Percentiles rank a stretch among this genome's conserved stretches.
Conservation (phyloP, 352 stramenopile genomes). For the Phytopythium litorale region DNA sequence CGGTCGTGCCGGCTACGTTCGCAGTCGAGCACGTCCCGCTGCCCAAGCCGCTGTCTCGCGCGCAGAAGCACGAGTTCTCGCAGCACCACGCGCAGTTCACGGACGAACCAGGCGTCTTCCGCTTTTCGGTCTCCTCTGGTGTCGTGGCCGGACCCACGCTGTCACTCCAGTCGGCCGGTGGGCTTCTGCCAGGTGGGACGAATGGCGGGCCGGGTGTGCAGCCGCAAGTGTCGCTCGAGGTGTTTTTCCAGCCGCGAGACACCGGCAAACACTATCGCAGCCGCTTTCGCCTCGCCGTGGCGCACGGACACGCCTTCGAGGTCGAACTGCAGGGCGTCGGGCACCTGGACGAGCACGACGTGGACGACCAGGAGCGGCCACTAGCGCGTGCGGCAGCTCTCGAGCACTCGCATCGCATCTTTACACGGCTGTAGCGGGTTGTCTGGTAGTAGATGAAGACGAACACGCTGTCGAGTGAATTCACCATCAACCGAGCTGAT, state of each 20-base stretch:
- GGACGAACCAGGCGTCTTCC: conserved; percentile 64
- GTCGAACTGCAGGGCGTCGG: conserved; percentile 66
- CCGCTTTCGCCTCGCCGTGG: conserved; percentile 65
- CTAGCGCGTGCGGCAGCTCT: conserved; percentile 35
- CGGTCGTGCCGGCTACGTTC: conserved; percentile 49
- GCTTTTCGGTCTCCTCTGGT: conserved; percentile 36
- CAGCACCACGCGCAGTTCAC: conserved; percentile 45
- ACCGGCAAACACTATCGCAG: conserved; percentile 45
- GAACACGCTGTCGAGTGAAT: neutral
- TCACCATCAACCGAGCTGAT: too few species aligned
- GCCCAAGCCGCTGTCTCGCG: conserved; percentile 44
- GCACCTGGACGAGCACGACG: conserved; percentile 48
- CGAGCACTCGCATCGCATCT: conserved; percentile 51
- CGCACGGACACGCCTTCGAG: conserved; percentile 59
- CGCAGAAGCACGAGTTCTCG: conserved; percentile 50
- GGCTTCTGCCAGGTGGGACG: conserved; percentile 18
- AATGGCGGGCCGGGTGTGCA: conserved; percentile 25
- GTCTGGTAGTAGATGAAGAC: neutral
- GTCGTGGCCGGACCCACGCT: conserved; percentile 52
- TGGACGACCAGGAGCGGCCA: conserved; percentile 45
- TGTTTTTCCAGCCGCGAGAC: conserved; percentile 45
- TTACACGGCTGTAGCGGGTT: conserved; percentile 13
- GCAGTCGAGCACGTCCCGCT: conserved; percentile 48
- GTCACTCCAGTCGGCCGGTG: conserved; percentile 45
- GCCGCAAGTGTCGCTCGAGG: conserved; percentile 32